Percentiles rank a stretch among this genome's conserved stretches.
Evolutionary conservation across 805 yeast species (phyloP).

Genomic region (Candida succiphila): DNA sequence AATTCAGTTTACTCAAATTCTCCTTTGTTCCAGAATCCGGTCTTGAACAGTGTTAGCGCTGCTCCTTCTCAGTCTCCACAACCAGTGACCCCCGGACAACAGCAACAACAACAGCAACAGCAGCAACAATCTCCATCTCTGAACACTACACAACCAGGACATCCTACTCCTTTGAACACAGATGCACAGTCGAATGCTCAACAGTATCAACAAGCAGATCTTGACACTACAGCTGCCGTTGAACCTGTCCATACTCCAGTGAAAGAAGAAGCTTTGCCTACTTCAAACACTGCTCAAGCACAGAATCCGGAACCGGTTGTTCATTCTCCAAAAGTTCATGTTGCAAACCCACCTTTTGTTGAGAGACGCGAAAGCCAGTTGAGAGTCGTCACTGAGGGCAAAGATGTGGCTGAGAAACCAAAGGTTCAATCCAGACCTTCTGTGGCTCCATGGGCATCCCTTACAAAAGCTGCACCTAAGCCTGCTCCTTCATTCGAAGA

Average conservation of each 20-base stretch:
- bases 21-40: not conserved
- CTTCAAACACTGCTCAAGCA: slow-evolving; percentile 2
- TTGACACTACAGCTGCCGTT: not conserved
- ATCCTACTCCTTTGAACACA: too few relatives aligned
- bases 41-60: too few relatives aligned
- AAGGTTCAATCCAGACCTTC: slow-evolving; percentile 1
- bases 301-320: not conserved
- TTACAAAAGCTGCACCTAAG: slow-evolving; percentile 9
- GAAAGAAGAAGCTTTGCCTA: slow-evolving; percentile 1
- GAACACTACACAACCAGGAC: too few relatives aligned
- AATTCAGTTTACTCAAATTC: not conserved
- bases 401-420: not conserved
- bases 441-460: slow-evolving; percentile 49
- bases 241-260: not conserved
- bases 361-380: too few relatives aligned
- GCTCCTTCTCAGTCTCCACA: not conserved
- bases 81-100: not conserved
- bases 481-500: slow-evolving; percentile 40
- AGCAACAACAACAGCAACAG: not conserved
- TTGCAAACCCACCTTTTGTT: too few relatives aligned
- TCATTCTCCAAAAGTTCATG: too few relatives aligned
- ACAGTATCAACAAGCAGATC: too few relatives aligned
- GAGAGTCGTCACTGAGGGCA: not conserved
- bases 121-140: not conserved
- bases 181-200: too few relatives aligned